These are phyloP conservation scores for Aspergillus sp. DNA, from an alignment of 2,329 filamentous ascomycete genomes.

Conservation along the genomic window DNA sequence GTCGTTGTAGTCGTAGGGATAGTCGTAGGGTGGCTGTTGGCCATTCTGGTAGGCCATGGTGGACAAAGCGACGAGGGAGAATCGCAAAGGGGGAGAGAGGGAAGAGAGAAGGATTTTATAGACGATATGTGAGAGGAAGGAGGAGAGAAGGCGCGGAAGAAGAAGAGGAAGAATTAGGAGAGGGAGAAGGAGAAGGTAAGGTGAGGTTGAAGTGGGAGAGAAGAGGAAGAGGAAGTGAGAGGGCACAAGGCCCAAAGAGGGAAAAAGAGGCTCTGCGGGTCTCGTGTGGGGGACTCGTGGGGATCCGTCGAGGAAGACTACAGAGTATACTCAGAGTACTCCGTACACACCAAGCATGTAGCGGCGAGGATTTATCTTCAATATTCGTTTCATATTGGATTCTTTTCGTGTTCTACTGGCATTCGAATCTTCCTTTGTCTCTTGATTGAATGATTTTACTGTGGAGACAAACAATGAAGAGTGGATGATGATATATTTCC, in stretches of 20 bases:
- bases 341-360: too few species aligned
- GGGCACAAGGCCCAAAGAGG: background rate
- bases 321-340: too few species aligned
- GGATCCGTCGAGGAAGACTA: too few species aligned
- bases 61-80: background rate
- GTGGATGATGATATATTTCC: too few species aligned
- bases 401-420: too few species aligned
- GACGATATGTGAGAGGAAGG: background rate
- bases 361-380: too few species aligned
- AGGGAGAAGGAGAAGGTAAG: background rate
- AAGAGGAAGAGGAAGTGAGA: background rate
- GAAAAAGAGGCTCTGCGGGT: background rate
- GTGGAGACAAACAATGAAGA: too few species aligned
- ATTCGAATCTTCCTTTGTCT: too few species aligned
- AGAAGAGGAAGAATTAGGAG: background rate
- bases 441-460: too few species aligned
- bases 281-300: background rate
- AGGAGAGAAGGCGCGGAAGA: background rate
- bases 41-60: slow-evolving; percentile 57
- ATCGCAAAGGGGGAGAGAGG: background rate
- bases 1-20: slow-evolving; percentile 34
- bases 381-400: too few species aligned
- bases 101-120: background rate
- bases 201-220: background rate
- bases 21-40: slow-evolving; percentile 45